Conservation (phyloP, 2,329 filamentous ascomycete genomes). For the Botrytis elliptica region DNA sequence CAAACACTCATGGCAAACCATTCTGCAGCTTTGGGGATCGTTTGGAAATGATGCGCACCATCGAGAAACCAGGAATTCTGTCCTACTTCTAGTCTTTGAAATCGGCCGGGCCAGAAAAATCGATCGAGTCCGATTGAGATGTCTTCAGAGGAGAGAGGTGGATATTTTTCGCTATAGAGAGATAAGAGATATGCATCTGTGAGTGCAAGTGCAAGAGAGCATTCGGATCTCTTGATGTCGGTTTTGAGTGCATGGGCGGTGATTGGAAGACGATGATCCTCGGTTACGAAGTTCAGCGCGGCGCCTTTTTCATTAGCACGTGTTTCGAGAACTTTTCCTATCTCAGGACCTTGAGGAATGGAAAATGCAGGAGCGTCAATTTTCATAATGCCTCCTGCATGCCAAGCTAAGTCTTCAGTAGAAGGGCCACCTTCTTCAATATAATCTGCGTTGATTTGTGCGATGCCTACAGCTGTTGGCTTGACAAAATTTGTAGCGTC, state of each 20-base stretch:
- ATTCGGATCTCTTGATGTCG: slow-evolving; percentile 57
- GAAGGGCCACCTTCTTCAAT: slow-evolving; percentile 59
- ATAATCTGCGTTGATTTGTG: slow-evolving; percentile 64
- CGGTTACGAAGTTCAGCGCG: slow-evolving; percentile 35
- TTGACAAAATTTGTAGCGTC: slow-evolving; percentile 63
- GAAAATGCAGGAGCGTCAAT: slow-evolving; percentile 57
- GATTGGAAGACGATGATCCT: slow-evolving; percentile 27
- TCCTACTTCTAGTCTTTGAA: slow-evolving; percentile 56
- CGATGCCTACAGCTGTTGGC: slow-evolving; percentile 59
- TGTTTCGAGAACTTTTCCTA: slow-evolving; percentile 46
- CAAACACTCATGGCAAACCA: slow-evolving; percentile 63
- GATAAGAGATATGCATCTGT: slow-evolving; percentile 43
- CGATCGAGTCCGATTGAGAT: slow-evolving; percentile 62
- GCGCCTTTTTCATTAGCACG: slow-evolving; percentile 52
- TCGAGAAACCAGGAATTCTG: slow-evolving; percentile 34
- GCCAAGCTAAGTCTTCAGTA: slow-evolving; percentile 65
- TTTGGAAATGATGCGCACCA: slow-evolving; percentile 57
- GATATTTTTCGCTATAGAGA: slow-evolving; percentile 40
- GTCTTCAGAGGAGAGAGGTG: slow-evolving; percentile 58
- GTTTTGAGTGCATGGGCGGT: slow-evolving; percentile 43
- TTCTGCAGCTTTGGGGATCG: slow-evolving; percentile 71
- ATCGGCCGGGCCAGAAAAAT: slow-evolving; percentile 76
- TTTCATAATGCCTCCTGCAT: slow-evolving; percentile 71
- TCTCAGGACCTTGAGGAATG: slow-evolving; percentile 49
- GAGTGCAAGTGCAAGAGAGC: slow-evolving; percentile 49